Conservation (phyloP, 2,329 filamentous ascomycete genomes). For the Exophiala alcalophila region DNA sequence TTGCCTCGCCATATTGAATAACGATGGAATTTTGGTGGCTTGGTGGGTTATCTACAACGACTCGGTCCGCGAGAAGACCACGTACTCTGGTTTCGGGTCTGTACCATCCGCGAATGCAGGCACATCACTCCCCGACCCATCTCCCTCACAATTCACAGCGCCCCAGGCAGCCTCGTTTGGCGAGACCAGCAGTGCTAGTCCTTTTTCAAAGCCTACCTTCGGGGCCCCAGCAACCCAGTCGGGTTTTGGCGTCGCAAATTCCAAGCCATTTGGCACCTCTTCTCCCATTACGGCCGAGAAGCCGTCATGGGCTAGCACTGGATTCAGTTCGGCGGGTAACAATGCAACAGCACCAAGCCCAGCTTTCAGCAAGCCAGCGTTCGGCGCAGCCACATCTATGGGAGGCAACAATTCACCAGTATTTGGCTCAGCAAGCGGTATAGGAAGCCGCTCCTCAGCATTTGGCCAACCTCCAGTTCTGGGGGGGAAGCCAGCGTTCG, state of each 20-base stretch:
- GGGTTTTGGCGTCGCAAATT: conserved; percentile 28
- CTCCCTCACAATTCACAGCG: conserved; percentile 10
- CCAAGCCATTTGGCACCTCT: conserved; percentile 28
- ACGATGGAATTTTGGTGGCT: conserved; percentile 76
- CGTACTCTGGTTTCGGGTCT: conserved; percentile 66
- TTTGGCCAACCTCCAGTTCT: conserved; percentile 35
- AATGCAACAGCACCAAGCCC: conserved; percentile 10
- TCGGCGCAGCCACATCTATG: conserved; percentile 36
- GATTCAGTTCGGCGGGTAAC: conserved; percentile 27
- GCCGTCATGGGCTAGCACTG: conserved; percentile 30
- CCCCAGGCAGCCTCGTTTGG: conserved; percentile 14
- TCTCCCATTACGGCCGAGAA: conserved; percentile 33
- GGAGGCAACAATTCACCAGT: conserved; percentile 27
- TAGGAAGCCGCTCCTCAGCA: conserved; percentile 33
- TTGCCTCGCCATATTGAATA: conserved; percentile 78
- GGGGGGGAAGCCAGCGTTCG: conserved; percentile 21
- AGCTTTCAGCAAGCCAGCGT: conserved; percentile 32
- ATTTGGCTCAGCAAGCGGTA: conserved; percentile 39
- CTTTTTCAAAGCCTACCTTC: conserved; percentile 38
- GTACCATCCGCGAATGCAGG: conserved; percentile 12
- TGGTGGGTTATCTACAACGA: conserved; percentile 95
- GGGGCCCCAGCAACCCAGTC: conserved; percentile 12
- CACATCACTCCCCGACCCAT: background rate
- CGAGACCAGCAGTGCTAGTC: conserved; percentile 23
- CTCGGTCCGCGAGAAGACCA: conserved; percentile 69